phyloP scores from a whole-genome alignment of 306 rosid species.

The Aeschynomene evenia region DNA sequence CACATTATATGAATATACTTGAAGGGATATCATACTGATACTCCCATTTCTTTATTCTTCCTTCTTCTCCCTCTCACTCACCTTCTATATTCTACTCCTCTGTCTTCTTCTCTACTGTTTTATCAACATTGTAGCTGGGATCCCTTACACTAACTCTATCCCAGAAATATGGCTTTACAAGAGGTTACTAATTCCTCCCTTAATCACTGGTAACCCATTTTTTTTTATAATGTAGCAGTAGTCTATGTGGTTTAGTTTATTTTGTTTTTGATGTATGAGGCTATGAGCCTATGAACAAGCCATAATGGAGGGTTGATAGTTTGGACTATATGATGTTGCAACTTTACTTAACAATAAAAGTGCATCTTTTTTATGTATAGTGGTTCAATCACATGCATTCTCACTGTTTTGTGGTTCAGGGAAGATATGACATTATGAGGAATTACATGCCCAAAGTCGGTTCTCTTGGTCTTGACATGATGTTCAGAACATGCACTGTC shows the following conservation, averaged over 20 bases:
- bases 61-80: too few species aligned
- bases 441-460: conserved; percentile 99
- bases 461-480: conserved; percentile 95
- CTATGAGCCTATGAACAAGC: too few species aligned
- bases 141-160: too few species aligned
- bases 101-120: too few species aligned
- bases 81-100: too few species aligned
- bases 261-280: neutral
- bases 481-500: conserved; percentile 98
- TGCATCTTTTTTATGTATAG: conserved; percentile 15
- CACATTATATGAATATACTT: too few species aligned
- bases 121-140: too few species aligned
- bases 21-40: too few species aligned
- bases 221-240: neutral
- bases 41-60: too few species aligned
- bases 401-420: conserved; percentile 61
- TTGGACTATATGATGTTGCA: neutral
- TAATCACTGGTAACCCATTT: conserved; percentile 1
- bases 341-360: conserved; percentile 24
- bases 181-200: conserved; percentile 3
- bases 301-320: neutral
- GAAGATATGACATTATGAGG: conserved; percentile 88
- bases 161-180: conserved; percentile 9
- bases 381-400: conserved; percentile 29
- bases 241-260: neutral